These are phyloP conservation scores for Juncus effusus DNA, from an alignment of 176 grass and related monocot genomes.

Conservation along the genomic window DNA sequence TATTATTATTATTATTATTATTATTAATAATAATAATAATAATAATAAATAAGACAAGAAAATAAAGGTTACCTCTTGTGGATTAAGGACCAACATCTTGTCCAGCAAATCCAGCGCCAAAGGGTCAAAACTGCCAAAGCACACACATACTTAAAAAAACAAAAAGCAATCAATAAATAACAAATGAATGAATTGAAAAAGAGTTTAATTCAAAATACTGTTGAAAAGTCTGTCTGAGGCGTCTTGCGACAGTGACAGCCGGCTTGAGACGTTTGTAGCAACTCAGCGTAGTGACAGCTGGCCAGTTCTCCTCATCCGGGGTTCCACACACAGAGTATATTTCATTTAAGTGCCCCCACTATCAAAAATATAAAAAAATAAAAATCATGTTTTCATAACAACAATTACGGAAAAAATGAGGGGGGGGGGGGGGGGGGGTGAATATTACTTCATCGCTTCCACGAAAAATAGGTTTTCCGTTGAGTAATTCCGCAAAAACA, in stretches of 20 bases:
- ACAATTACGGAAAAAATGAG: no score
- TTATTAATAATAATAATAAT: conserved; percentile 3
- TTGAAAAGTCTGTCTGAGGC: conserved; percentile 68
- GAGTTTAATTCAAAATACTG: conserved; percentile 37
- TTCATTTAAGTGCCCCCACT: conserved; percentile 74
- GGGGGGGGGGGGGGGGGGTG: no score
- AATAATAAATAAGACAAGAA: neutral
- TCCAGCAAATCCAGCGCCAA: conserved; percentile 78
- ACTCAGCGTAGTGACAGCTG: conserved; percentile 75
- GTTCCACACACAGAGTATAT: conserved; percentile 94
- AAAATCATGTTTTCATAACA: no score
- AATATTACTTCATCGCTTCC: conserved; percentile 76
- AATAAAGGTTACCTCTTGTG: conserved; percentile 25
- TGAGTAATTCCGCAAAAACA: conserved; percentile 88
- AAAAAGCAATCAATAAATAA: conserved; percentile 1
- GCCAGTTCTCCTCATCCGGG: conserved; percentile 75
- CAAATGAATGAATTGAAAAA: neutral
- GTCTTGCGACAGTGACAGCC: conserved; percentile 50
- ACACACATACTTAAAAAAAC: neutral
- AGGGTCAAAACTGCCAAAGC: conserved; percentile 61
- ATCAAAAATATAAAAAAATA: no score
- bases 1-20: no score
- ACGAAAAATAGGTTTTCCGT: conserved; percentile 76
- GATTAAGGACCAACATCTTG: conserved; percentile 78
- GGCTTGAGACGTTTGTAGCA: conserved; percentile 96